Conservation (phyloP, 2,329 filamentous ascomycete genomes). For the Penicillium capsulatum region DNA sequence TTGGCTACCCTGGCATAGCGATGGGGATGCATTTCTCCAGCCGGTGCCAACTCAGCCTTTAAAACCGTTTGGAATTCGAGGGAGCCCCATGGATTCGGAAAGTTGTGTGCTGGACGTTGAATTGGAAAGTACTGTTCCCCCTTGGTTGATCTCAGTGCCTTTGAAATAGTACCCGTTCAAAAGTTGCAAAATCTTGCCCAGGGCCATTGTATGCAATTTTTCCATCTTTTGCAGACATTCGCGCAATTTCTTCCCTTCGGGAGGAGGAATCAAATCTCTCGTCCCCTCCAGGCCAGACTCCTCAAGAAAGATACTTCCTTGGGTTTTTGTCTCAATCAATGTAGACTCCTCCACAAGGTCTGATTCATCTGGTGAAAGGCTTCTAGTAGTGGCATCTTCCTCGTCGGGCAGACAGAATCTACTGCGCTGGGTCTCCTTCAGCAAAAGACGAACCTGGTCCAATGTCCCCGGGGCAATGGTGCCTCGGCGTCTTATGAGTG, state of each 20-base stretch:
- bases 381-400: neutral
- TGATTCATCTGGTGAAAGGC: neutral
- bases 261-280: neutral
- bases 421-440: conserved; percentile 1
- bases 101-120: conserved; percentile 2
- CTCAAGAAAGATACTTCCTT: neutral
- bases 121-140: conserved; percentile 1
- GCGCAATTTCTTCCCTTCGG: neutral
- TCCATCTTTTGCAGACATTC: neutral
- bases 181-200: neutral
- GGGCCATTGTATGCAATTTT: conserved; percentile 1
- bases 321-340: neutral
- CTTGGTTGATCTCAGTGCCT: conserved; percentile 1
- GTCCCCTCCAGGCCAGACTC: neutral
- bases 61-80: conserved; percentile 1
- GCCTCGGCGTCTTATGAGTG: neutral
- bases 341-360: neutral
- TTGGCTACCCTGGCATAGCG: neutral
- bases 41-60: conserved; percentile 1
- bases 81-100: conserved; percentile 3
- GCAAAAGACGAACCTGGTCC: neutral
- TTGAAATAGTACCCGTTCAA: conserved; percentile 3
- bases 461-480: conserved; percentile 1
- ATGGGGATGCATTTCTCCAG: conserved; percentile 1
- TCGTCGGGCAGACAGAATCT: neutral